Base-by-base conservation (phyloP, 148 eudicot species). In the Diospyros lotus region DNA sequence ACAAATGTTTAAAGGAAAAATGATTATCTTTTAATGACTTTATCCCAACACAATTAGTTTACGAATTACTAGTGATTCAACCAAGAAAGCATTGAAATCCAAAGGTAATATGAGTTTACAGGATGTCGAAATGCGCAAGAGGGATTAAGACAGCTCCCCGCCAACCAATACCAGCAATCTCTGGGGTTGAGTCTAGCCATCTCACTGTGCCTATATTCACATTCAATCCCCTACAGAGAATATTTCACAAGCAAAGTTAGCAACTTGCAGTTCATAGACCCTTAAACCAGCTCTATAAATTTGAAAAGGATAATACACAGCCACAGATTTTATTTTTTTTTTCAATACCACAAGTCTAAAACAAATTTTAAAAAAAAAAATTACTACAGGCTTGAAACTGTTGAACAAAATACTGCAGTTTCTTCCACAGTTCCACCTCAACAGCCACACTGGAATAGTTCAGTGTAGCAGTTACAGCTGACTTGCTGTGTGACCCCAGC, bases 91-190 rank as follows among this genome's bases (percentile, higher is more conserved):
- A 64, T 4, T 7, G 42, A 42, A 64, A 71, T 54, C n/a, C 48
- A 66, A 61, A 66, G n/a, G 55, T 72, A 50, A 78, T 44, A 72
- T 9, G 71, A 80, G 76, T 92, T 86, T 81, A 92, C 97, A 68
- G 94, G 97, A 76, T 89, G 97, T 4, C 93, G 91, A 68, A 88
- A 92, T 66, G 81, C 89, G 78, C 94, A 92, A n/a, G 83, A 58
- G 9, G 84, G 89, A 75, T 91, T 88, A 41, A 86, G 77, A 73
- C 97, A 91, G 64, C 77, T 81, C 71, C 90, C 93, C 38, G 84
- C 75, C 28, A 85, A 73, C 97, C 97, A 92, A 80, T 86, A 92
- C 90, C 97, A 84, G 75, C 97, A 92, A 75, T 92, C 92, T 63
- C 88, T 80, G 1, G 93, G 94, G 74, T 92, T 89, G 71, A 89